Evolutionary conservation across 2,329 filamentous ascomycete species (phyloP).

Genomic region (Colletotrichum godetiae): DNA sequence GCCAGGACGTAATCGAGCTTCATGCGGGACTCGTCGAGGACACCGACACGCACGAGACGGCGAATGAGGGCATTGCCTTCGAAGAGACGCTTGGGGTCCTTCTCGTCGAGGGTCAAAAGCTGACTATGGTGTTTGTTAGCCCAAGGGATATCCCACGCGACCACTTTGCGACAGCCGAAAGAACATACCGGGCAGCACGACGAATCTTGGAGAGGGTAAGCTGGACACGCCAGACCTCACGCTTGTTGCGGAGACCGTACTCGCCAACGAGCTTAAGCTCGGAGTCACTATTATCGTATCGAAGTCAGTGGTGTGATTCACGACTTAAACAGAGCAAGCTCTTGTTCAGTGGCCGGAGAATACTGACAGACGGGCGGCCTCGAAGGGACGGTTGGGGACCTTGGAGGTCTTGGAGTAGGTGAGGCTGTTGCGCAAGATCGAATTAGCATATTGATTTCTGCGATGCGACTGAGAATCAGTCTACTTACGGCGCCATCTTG

Average conservation of each 20-base stretch:
- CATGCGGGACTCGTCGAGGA: constrained; percentile 99
- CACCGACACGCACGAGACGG: constrained; percentile 99
- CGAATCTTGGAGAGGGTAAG: constrained; percentile 99
- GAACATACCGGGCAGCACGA: constrained; percentile 95
- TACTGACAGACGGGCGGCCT: constrained; percentile 99
- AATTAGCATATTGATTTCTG: constrained; percentile 33
- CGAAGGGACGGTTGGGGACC: constrained; percentile 97
- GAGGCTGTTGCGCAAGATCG: constrained; percentile 50
- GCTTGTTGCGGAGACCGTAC: constrained; percentile 99
- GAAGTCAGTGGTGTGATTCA: constrained; percentile 75
- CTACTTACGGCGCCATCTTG: constrained; percentile 57
- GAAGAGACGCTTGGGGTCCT: constrained; percentile 99
- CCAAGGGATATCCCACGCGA: neutral
- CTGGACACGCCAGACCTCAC: constrained; percentile 99
- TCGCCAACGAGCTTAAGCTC: constrained; percentile 99
- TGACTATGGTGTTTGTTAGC: constrained; percentile 72
- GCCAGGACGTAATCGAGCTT: constrained; percentile 99
- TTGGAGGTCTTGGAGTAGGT: constrained; percentile 99
- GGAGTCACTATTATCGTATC: constrained; percentile 80
- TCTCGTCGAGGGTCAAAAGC: constrained; percentile 99
- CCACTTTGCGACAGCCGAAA: neutral
- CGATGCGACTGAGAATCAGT: neutral
- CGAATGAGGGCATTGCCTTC: constrained; percentile 99
- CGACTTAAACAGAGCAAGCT: constrained; percentile 99
- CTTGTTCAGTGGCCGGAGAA: constrained; percentile 93